Base-by-base conservation (phyloP, 2,329 filamentous ascomycete genomes). In the Pseudocercospora eumusae region DNA sequence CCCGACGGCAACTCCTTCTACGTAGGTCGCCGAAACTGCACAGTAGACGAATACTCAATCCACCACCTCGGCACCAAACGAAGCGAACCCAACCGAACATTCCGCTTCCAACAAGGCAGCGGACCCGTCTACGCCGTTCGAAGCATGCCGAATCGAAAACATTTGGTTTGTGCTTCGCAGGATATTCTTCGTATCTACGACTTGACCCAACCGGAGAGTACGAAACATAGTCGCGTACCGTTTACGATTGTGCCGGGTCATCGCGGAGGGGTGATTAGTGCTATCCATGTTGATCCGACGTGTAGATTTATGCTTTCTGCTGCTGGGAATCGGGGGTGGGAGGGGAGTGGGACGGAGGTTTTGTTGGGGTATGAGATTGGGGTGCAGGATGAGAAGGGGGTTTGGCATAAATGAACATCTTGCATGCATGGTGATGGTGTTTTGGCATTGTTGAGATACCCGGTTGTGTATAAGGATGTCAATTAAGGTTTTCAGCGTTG, bases 221-320 rank as follows among this genome's bases (percentile, higher is more conserved):
- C 91, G 88, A 71, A 67, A 33, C 89, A 92, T 73, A 90, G 91
- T 0, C 52, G 52, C n/a, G 92, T 96, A 0, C 95, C 95, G 0
- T 99, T 98, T 76, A 83, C 96, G n/a, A 97, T 99, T 68, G 88
- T 99, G 23, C 95, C 95, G 0, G 95, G 95, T 0, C 95, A 89
- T 72, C 82, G 92, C 15, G 93, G 93, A 0, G 93, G 93, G 49
- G 91, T 96, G 45, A 93, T 97, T 45, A 91, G 89, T 0, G 87
- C 89, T 63, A 79, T 98, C 9, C 95, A 93, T 71, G 82, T 97
- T 52, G 95, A 99, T 74, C 90, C 90, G 4, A 90, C 91, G 0
- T 93, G 91, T 74, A 84, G 87, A 18, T 98, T 93, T 73, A 93
- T 99, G 89, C 84, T 99, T 33, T 93, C 91, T 1, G 91, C 92